Evolutionary conservation across 2,329 filamentous ascomycete genomes (phyloP).

Genomic region (Ceratocystis smalleyi): DNA sequence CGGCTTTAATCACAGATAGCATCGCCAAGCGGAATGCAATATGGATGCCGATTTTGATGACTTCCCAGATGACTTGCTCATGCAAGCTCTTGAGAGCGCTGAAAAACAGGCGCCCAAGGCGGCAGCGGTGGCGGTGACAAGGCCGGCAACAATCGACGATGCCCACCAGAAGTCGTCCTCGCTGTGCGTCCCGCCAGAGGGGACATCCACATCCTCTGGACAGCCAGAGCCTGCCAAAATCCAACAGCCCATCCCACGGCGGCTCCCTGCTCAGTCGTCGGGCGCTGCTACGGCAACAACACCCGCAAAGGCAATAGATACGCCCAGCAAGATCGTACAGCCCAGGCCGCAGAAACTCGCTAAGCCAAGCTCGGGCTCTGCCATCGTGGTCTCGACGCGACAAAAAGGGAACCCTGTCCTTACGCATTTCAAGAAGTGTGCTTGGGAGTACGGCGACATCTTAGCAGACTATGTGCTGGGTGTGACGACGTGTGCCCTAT

Average conservation of each 20-base stretch:
- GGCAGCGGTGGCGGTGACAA: constrained; percentile 1
- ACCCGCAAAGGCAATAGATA: constrained; percentile 19
- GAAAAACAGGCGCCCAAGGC: constrained; percentile 8
- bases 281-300: constrained; percentile 8
- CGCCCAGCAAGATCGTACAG: constrained; percentile 52
- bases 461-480: constrained; percentile 85
- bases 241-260: constrained; percentile 38
- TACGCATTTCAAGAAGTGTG: constrained; percentile 60
- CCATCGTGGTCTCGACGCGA: constrained; percentile 76
- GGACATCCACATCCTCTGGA: neutral
- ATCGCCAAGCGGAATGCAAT: neutral
- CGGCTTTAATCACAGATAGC: too few species aligned
- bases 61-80: constrained; percentile 14
- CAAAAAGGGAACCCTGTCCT: constrained; percentile 94
- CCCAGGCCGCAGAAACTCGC: constrained; percentile 78
- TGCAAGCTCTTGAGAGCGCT: constrained; percentile 15
- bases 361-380: constrained; percentile 47
- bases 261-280: constrained; percentile 32
- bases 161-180: neutral
- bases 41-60: constrained; percentile 18
- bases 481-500: constrained; percentile 74
- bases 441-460: constrained; percentile 98
- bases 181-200: neutral
- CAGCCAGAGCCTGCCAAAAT: constrained; percentile 20
- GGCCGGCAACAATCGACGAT: neutral